Percentiles rank a stretch among this genome's conserved stretches.
phyloP scores from a whole-genome alignment of 306 rosid genomes.

The Corylus avellana region DNA sequence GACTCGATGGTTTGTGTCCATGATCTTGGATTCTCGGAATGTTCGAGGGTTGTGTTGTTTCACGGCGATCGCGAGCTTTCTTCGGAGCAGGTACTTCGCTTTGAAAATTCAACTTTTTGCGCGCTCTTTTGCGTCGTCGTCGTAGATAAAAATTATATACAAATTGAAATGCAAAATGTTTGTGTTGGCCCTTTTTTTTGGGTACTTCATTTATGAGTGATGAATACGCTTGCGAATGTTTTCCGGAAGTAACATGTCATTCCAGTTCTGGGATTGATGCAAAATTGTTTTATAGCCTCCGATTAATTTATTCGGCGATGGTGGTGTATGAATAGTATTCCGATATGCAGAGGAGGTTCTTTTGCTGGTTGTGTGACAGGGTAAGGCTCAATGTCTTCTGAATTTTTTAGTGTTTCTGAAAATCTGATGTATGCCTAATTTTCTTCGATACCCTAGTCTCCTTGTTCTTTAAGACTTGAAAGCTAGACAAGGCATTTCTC shows the following conservation, averaged over 20 bases:
- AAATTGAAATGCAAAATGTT: background rate
- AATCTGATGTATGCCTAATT: background rate
- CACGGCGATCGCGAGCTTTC: slow-evolving; percentile 65
- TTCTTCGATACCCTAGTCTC: background rate
- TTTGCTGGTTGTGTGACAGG: slow-evolving; percentile 1
- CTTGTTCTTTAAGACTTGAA: background rate
- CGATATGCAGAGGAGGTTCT: background rate
- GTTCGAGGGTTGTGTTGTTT: slow-evolving; percentile 54
- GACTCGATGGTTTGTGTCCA: slow-evolving; percentile 80
- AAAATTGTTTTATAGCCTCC: background rate
- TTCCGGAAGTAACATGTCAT: background rate
- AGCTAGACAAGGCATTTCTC: background rate
- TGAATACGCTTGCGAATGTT: background rate
- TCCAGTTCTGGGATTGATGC: background rate
- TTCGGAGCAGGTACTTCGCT: slow-evolving; percentile 55
- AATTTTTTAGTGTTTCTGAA: background rate
- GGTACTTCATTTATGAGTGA: background rate
- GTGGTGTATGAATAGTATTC: background rate
- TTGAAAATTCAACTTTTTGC: background rate
- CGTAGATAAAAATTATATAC: background rate
- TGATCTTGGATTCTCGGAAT: slow-evolving; percentile 62
- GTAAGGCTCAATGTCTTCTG: background rate
- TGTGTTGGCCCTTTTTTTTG: no score
- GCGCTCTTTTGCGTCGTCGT: background rate
- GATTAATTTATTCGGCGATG: background rate